Base-by-base conservation (phyloP, 2,329 filamentous ascomycete species). In the Arthrobotrys pseudoclavata region DNA sequence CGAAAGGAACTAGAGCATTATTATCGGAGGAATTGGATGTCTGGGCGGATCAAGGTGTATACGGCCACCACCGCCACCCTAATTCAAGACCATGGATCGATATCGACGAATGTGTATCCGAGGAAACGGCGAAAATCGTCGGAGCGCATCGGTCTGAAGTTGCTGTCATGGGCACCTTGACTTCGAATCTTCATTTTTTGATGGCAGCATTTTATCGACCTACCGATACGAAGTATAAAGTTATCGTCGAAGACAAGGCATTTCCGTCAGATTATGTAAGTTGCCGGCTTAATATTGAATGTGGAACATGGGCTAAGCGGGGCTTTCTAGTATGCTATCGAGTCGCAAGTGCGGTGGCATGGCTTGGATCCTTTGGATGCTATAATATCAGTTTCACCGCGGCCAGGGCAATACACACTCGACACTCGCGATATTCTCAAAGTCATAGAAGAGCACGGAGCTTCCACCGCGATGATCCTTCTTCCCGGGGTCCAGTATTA, bases 401-500 rank as follows among this genome's bases (percentile, higher is more conserved):
- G 89, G 53, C 85, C 87, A 29, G 84, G 84, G 6, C 83, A 84
- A 1, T 87, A 88, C n/a, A 87, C 90, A 75, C 86, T 97, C 60
- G 86, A 88, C 0, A 96, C 91, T 0, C 87, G 91, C 52, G 86
- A 90, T 79, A 91, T 97, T 47, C 86, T 96, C 9, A 86, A 87
- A 6, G 86, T 89, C 3, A 96, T 97, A 80, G 91, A 94, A 78
- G 85, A 89, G 75, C 90, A 97, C 82, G 91, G 91, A 53, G 86
- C 89, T 0, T 88, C 88, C 4, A 90, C 92, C 0, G 92, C 93
- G 0, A 84, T 97, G 7, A 85, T 97, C 0, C 87, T 97, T 3
- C 88, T 97, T 0, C 93, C 94, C 0, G 94, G 92, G 9, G 91
- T 97, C 48, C 94, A 97, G 83, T 97, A 94, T 85, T 97, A 96